Percentiles rank a stretch among this genome's conserved stretches.
phyloP scores from a whole-genome alignment of 108 stramenopile genomes.

The Craspedostauros australis region DNA sequence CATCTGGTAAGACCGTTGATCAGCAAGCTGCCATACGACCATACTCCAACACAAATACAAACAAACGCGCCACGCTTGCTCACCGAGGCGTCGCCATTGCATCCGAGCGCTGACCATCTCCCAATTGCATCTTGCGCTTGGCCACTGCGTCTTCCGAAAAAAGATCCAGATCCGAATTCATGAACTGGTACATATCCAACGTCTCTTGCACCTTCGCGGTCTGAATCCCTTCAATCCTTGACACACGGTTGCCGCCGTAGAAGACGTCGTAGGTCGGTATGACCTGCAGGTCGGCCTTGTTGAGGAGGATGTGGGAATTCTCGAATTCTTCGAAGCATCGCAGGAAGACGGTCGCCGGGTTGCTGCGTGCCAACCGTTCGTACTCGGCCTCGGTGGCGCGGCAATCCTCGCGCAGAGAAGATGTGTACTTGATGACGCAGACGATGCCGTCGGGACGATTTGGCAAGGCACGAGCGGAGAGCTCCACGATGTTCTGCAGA shows the following conservation, averaged over 20 bases:
- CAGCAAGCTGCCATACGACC: no score
- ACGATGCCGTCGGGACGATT: slow-evolving; percentile 72
- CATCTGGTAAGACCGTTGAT: no score
- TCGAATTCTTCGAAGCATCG: slow-evolving; percentile 60
- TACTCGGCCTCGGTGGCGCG: slow-evolving; percentile 53
- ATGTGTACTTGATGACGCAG: slow-evolving; percentile 50
- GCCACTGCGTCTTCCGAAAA: slow-evolving; percentile 46
- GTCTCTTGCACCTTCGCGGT: slow-evolving; percentile 40
- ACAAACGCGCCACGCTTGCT: no score
- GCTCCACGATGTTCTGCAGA: slow-evolving; percentile 53
- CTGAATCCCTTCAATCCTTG: slow-evolving; percentile 41
- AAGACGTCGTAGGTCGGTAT: slow-evolving; percentile 37
- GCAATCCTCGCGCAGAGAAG: slow-evolving; percentile 19
- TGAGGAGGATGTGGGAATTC: slow-evolving; percentile 35
- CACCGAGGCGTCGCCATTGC: slow-evolving; percentile 27
- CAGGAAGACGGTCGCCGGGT: slow-evolving; percentile 56
- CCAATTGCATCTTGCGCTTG: slow-evolving; percentile 29
- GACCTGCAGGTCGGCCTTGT: slow-evolving; percentile 29
- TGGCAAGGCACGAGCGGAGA: slow-evolving; percentile 44
- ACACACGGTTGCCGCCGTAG: slow-evolving; percentile 54
- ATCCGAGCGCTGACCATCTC: slow-evolving; percentile 25
- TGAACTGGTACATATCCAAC: slow-evolving; percentile 46
- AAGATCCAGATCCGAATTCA: slow-evolving; percentile 54
- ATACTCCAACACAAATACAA: no score
- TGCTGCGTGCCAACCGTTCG: slow-evolving; percentile 46